Percentiles rank a stretch among this genome's conserved stretches.
Conservation (phyloP, 345 rosid genomes). For the Laguncularia racemosa region DNA sequence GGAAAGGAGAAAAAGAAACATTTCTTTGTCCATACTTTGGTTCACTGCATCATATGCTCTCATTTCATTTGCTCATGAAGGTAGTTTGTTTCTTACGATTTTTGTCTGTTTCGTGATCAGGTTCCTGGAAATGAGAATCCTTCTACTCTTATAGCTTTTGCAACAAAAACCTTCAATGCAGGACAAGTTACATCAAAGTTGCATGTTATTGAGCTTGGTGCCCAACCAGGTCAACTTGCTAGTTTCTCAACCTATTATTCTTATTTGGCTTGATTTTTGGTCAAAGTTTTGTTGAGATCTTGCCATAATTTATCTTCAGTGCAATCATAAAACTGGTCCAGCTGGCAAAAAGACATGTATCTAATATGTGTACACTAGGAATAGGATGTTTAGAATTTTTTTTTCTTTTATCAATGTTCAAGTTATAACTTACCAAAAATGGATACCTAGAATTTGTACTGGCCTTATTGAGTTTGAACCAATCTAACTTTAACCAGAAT, state of each 20-base stretch:
- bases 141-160: slow-evolving; percentile 85
- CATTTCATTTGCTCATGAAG: neutral
- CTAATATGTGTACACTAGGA: too few relatives aligned
- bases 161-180: slow-evolving; percentile 76
- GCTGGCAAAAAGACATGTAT: too few relatives aligned
- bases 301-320: too few relatives aligned
- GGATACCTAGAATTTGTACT: too few relatives aligned
- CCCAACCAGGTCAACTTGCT: slow-evolving; percentile 67
- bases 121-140: slow-evolving; percentile 98
- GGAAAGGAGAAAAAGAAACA: slow-evolving; percentile 91
- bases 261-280: too few relatives aligned
- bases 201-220: slow-evolving; percentile 97
- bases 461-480: too few relatives aligned
- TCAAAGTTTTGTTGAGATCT: too few relatives aligned
- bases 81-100: slow-evolving; percentile 46
- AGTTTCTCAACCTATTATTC: slow-evolving; percentile 33
- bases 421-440: too few relatives aligned
- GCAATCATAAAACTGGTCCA: too few relatives aligned
- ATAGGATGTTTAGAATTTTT: too few relatives aligned
- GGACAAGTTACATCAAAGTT: slow-evolving; percentile 89
- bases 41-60: neutral
- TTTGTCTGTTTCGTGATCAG: slow-evolving; percentile 22
- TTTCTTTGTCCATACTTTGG: slow-evolving; percentile 23
- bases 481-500: too few relatives aligned
- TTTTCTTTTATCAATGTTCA: too few relatives aligned